Conservation (phyloP, 352 stramenopile genomes). For the Pilasporangium apinafurcum region DNA sequence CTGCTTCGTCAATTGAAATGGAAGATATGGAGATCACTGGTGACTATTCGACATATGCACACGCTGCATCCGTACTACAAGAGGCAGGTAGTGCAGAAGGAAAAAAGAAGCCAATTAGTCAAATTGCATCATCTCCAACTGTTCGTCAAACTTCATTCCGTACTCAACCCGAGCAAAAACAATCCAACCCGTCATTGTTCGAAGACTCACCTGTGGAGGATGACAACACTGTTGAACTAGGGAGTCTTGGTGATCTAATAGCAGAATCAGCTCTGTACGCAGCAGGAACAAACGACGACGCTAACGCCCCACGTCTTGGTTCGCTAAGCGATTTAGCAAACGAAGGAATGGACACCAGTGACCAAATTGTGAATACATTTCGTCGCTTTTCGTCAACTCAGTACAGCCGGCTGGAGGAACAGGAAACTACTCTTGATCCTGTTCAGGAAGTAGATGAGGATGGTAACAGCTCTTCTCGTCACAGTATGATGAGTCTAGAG, state of each 20-base stretch:
- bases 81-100: slow-evolving; percentile 3
- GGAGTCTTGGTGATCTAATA: slow-evolving; percentile 51
- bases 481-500: slow-evolving; percentile 78
- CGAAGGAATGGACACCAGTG: slow-evolving; percentile 8
- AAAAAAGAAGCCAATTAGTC: slow-evolving; percentile 3
- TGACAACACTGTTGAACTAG: slow-evolving; percentile 54
- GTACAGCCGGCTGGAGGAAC: slow-evolving; percentile 16
- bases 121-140: slow-evolving; percentile 6
- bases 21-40: slow-evolving; percentile 88
- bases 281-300: slow-evolving; percentile 20
- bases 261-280: slow-evolving; percentile 42
- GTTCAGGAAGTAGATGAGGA: slow-evolving; percentile 67
- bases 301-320: slow-evolving; percentile 5
- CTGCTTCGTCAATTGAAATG: slow-evolving; percentile 62
- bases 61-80: slow-evolving; percentile 16
- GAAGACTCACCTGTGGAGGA: slow-evolving; percentile 20
- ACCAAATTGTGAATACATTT: slow-evolving; percentile 1
- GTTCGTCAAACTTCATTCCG: no score
- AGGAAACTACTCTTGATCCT: slow-evolving; percentile 45
- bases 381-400: slow-evolving; percentile 8
- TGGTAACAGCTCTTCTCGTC: slow-evolving; percentile 29
- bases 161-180: slow-evolving; percentile 3
- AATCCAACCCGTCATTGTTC: slow-evolving; percentile 15
- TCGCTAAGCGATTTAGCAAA: slow-evolving; percentile 13
- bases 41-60: slow-evolving; percentile 46